Conservation (phyloP, 345 rosid genomes). For the Gossypium sturtianum region DNA sequence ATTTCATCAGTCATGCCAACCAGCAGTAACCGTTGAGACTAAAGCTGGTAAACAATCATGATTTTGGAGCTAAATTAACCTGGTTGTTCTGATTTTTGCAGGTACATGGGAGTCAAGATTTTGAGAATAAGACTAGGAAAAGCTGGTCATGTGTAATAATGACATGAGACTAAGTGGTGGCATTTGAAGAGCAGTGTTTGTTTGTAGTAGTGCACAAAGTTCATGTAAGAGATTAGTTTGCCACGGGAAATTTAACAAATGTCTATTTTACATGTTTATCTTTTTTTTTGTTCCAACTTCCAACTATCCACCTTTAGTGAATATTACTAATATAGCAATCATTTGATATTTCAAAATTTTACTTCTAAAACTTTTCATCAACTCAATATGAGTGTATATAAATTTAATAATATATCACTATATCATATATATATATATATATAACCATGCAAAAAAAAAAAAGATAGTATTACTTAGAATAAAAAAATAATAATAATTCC, state of each 20-base stretch:
- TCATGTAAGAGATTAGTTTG: conserved; percentile 10
- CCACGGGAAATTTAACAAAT: background rate
- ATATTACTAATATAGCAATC: too few relatives aligned
- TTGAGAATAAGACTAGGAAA: conserved; percentile 65
- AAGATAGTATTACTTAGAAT: too few relatives aligned
- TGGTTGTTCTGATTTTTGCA: conserved; percentile 28
- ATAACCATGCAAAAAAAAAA: too few relatives aligned
- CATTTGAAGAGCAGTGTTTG: background rate
- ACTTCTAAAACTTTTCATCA: too few relatives aligned
- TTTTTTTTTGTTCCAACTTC: too few relatives aligned
- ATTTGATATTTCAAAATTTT: too few relatives aligned
- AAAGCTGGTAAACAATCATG: background rate
- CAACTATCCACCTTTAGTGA: too few relatives aligned
- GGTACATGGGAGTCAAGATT: conserved; percentile 91
- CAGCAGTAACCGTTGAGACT: conserved; percentile 6
- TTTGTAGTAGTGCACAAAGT: background rate
- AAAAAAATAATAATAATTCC: too few relatives aligned
- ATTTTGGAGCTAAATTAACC: conserved; percentile 1
- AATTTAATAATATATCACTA: too few relatives aligned
- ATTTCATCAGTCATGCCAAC: background rate
- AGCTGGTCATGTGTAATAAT: conserved; percentile 47
- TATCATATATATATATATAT: too few relatives aligned
- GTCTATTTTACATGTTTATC: too few relatives aligned
- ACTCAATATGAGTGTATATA: too few relatives aligned
- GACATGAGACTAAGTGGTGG: conserved; percentile 6